Conservation (phyloP, 2,329 filamentous ascomycete species). For the Verticillium alfalfae region DNA sequence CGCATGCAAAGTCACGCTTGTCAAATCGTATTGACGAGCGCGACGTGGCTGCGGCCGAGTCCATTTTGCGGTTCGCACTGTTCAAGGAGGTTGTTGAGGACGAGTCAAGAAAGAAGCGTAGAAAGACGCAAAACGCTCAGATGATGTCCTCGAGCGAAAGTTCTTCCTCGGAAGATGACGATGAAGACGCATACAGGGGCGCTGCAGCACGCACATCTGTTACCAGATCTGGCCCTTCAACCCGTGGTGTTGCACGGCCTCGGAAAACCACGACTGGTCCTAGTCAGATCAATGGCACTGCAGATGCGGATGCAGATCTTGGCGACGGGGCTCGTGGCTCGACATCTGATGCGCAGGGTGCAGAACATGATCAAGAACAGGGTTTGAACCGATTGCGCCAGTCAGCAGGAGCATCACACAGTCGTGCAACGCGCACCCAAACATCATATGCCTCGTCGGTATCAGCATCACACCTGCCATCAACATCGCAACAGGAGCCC, state of each 20-base stretch:
- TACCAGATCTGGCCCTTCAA: slow-evolving; percentile 25
- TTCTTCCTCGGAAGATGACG: slow-evolving; percentile 55
- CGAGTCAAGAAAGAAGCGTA: slow-evolving; percentile 77
- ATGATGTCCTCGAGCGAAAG: slow-evolving; percentile 55
- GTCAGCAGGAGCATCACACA: slow-evolving; percentile 23
- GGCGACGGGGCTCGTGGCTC: slow-evolving; percentile 40
- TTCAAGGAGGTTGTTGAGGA: slow-evolving; percentile 90
- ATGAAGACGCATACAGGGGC: slow-evolving; percentile 37
- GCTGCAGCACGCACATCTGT: slow-evolving; percentile 18
- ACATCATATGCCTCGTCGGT: slow-evolving; percentile 72
- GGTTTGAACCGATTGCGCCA: slow-evolving; percentile 37
- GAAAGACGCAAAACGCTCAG: slow-evolving; percentile 58
- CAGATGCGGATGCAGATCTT: slow-evolving; percentile 18
- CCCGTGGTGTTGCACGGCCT: slow-evolving; percentile 24
- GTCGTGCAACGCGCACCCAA: slow-evolving; percentile 32
- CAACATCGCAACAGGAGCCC: background rate
- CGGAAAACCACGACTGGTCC: slow-evolving; percentile 15
- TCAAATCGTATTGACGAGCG: slow-evolving; percentile 84
- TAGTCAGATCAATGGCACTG: slow-evolving; percentile 16
- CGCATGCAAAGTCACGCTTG: slow-evolving; percentile 87
- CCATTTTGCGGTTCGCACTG: slow-evolving; percentile 85
- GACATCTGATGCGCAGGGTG: slow-evolving; percentile 42
- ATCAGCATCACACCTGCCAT: background rate
- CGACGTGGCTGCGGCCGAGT: slow-evolving; percentile 82
- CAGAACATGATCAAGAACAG: slow-evolving; percentile 41